phyloP scores from a whole-genome alignment of 2,329 filamentous ascomycete species.

The Colletotrichum musicola region DNA sequence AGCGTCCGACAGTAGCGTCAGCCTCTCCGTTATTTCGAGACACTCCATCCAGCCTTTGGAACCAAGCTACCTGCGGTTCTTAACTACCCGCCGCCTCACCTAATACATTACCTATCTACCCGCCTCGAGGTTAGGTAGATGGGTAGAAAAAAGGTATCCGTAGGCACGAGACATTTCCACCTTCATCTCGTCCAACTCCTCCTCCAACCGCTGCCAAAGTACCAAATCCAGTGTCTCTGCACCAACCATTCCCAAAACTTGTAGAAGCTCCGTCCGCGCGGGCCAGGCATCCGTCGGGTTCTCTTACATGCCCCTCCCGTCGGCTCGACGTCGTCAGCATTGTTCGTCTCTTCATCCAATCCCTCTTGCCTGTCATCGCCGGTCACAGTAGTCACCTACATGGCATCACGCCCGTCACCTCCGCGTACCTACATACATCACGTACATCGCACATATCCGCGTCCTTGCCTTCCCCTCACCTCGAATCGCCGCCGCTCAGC shows the following conservation, averaged over 20 bases:
- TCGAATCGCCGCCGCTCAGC: slow-evolving; percentile 4
- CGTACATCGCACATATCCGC: slow-evolving; percentile 16
- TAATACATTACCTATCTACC: no score
- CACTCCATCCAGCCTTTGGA: slow-evolving; percentile 13
- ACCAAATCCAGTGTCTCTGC: no score
- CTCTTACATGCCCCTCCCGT: slow-evolving; percentile 9
- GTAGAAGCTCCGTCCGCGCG: neutral
- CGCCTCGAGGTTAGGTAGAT: no score
- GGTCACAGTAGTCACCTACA: slow-evolving; percentile 21
- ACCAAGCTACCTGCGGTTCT: neutral
- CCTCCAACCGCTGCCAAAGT: no score
- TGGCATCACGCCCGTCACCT: slow-evolving; percentile 29
- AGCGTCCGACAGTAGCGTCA: slow-evolving; percentile 37
- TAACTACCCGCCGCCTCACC: no score
- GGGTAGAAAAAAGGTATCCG: no score
- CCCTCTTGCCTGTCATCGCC: slow-evolving; percentile 14
- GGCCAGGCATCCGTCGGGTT: slow-evolving; percentile 3
- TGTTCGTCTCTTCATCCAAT: slow-evolving; percentile 13
- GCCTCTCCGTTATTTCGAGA: slow-evolving; percentile 36
- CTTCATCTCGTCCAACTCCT: neutral
- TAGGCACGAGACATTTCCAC: slow-evolving; percentile 15
- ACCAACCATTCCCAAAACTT: no score
- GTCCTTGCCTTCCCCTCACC: neutral
- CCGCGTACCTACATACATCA: slow-evolving; percentile 27
- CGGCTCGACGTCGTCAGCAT: slow-evolving; percentile 17